Evolutionary conservation across 495 filamentous ascomycete genomes (phyloP).

Genomic region (Copromyces sp.): DNA sequence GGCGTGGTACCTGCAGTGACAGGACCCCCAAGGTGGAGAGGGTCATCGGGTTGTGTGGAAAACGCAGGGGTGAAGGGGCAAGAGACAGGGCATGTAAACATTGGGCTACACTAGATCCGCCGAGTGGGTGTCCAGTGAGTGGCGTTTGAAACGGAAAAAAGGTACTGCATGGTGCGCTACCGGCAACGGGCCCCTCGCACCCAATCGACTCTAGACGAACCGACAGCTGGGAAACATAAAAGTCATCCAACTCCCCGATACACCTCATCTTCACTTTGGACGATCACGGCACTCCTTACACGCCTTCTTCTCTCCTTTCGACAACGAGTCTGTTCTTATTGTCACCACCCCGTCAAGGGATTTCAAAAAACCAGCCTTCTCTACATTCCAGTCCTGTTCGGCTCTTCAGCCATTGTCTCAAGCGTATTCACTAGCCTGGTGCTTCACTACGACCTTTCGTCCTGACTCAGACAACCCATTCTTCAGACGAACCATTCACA

Average conservation of each 20-base stretch:
- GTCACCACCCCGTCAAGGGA: background rate
- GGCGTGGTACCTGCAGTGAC: background rate
- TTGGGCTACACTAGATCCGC: background rate
- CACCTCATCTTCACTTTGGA: background rate
- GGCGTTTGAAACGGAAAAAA: background rate
- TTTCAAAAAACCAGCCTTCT: background rate
- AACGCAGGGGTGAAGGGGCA: background rate
- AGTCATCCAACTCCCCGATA: background rate
- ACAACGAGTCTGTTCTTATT: background rate
- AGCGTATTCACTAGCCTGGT: background rate
- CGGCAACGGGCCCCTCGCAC: background rate
- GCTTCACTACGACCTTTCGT: background rate
- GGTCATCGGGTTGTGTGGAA: background rate
- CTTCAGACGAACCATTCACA: background rate
- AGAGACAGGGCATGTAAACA: background rate
- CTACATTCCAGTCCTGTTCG: background rate
- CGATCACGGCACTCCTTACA: background rate
- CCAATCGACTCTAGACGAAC: background rate
- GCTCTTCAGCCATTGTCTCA: background rate
- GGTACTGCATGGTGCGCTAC: background rate
- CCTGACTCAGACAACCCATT: background rate
- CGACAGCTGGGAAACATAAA: background rate
- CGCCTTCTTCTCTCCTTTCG: background rate
- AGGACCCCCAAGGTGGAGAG: background rate
- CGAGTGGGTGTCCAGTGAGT: background rate